Evolutionary conservation across 441 rosid genomes (phyloP).

Genomic region (Pelargonium myrrhifolium): DNA sequence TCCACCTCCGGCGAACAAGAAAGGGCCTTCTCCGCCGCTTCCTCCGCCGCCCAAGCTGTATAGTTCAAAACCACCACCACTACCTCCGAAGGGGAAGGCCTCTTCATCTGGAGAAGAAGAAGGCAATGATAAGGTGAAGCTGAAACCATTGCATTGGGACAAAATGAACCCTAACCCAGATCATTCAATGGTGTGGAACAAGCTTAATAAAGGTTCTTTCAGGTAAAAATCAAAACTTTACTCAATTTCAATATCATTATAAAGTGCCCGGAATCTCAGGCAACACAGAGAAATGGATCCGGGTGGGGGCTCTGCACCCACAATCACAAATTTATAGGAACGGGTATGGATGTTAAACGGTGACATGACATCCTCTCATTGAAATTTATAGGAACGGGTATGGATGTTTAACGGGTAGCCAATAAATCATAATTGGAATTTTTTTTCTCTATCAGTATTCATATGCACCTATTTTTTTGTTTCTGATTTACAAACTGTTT

Average conservation of each 20-base stretch:
- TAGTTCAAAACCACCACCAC: constrained; percentile 34
- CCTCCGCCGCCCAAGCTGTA: constrained; percentile 29
- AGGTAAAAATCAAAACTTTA: constrained; percentile 38
- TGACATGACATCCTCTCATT: too few relatives aligned
- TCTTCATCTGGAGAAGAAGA: constrained; percentile 34
- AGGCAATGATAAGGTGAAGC: constrained; percentile 40
- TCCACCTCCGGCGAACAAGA: constrained; percentile 9
- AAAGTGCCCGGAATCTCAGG: too few relatives aligned
- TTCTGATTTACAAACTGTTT: not conserved
- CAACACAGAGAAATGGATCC: too few relatives aligned
- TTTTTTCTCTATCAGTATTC: not conserved
- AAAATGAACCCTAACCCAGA: constrained; percentile 54
- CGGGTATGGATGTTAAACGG: too few relatives aligned
- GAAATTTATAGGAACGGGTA: too few relatives aligned
- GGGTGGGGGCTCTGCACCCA: too few relatives aligned
- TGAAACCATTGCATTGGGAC: constrained; percentile 95
- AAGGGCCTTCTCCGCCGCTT: constrained; percentile 13
- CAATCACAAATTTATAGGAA: too few relatives aligned
- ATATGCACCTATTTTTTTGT: not conserved
- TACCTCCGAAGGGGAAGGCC: constrained; percentile 24
- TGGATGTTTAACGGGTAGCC: too few relatives aligned
- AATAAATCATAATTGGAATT: too few relatives aligned
- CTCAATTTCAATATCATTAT: not conserved
- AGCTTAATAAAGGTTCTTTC: constrained; percentile 69
- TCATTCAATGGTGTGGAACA: constrained; percentile 98